Percentiles rank a stretch among this genome's conserved stretches.
phyloP scores from a whole-genome alignment of 495 filamentous ascomycete species.

The Penicillium alfredii region DNA sequence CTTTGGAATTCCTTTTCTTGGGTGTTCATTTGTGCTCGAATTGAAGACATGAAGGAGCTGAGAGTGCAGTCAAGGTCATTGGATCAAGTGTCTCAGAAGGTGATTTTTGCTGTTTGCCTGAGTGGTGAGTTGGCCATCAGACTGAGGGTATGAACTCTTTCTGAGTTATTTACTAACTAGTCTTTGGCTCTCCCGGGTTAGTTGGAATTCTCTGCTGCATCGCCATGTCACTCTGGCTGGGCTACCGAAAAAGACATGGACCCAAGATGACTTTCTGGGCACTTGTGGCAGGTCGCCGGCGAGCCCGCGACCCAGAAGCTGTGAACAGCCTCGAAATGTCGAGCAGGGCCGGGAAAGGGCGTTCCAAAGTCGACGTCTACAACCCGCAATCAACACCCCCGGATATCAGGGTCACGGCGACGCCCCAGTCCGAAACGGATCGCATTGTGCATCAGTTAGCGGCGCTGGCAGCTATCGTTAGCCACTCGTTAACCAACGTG shows the following conservation, averaged over 20 bases:
- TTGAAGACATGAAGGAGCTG: no score
- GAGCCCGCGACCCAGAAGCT: no score
- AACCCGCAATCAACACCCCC: background rate
- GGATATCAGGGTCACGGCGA: no score
- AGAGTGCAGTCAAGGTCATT: background rate
- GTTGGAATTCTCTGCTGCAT: background rate
- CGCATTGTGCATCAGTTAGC: slow-evolving; percentile 14
- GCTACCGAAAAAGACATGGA: no score
- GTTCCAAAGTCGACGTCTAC: no score
- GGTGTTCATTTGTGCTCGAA: no score
- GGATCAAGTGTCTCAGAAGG: background rate
- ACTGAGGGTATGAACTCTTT: background rate
- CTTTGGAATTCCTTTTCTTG: background rate
- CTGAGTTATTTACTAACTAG: background rate
- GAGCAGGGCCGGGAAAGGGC: no score
- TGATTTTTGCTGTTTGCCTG: background rate
- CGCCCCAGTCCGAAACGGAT: slow-evolving; percentile 18
- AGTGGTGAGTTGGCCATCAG: background rate
- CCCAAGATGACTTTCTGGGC: no score
- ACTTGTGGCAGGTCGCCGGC: no score
- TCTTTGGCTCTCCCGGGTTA: background rate
- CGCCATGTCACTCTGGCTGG: no score
- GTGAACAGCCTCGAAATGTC: no score
- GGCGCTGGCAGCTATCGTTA: slow-evolving; percentile 9
- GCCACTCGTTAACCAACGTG: no score